These are phyloP conservation scores for Notholithocarpus densiflorus DNA, from an alignment of 306 rosid genomes.

Conservation along the genomic window DNA sequence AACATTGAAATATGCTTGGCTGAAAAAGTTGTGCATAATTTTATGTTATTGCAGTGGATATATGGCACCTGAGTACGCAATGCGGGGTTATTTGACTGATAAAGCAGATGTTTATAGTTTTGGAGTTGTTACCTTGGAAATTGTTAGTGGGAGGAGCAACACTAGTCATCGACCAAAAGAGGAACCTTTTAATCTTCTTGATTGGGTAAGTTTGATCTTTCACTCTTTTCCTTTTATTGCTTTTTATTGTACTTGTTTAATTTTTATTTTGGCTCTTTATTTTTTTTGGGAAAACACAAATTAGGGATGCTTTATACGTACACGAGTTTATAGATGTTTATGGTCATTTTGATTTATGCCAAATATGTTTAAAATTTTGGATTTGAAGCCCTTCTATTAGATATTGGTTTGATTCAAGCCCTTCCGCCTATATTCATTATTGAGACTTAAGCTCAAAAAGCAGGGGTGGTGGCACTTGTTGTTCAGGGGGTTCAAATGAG, in stretches of 20 bases:
- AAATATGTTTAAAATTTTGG: no score
- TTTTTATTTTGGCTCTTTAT: not conserved
- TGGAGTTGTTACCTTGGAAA: conserved; percentile 28
- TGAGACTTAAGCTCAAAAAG: no score
- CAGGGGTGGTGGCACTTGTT: no score
- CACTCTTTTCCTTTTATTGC: not conserved
- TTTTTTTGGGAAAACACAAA: not conserved
- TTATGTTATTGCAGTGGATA: conserved; percentile 24
- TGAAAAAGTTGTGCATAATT: not conserved
- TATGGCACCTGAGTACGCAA: conserved; percentile 38
- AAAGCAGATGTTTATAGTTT: conserved; percentile 42
- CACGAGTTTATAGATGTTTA: no score
- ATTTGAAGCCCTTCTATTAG: no score
- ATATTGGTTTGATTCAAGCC: no score
- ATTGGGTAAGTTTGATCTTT: conserved; percentile 26
- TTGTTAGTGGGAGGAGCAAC: conserved; percentile 22
- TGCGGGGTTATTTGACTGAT: conserved; percentile 29
- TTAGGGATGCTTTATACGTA: not conserved
- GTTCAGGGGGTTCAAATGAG: no score
- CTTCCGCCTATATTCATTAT: no score
- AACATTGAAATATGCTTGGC: no score
- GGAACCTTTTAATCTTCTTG: conserved; percentile 21
- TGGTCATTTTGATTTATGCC: no score
- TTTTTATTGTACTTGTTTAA: not conserved
- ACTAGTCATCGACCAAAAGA: conserved; percentile 3